Evolutionary conservation across 371 early-diverging fungal genomes (phyloP), one percentile per base, ranked within the genome.

Genomic region (Lichtheimia ornata): DNA sequence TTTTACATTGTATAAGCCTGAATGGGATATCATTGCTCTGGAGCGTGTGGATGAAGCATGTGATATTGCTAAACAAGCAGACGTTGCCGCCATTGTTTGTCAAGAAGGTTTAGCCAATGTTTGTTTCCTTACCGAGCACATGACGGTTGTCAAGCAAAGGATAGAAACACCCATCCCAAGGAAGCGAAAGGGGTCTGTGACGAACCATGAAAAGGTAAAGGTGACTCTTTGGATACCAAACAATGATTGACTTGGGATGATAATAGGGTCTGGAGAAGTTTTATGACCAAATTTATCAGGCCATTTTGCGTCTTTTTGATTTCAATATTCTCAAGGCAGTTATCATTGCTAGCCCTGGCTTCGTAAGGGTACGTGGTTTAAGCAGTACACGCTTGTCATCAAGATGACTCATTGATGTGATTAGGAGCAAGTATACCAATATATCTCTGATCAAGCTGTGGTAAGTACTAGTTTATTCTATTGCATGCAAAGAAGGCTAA

Each of bases 21-120:
- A 93, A 61, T 98, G 98, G 98, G 99, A 98, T 71, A 76, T 85
- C 5, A 94, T 98, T 55, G 83, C 93, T 24, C 76, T 97, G 51
- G 93, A 96, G 59, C 84, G 97, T 49, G 88, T 98, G 25, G 82
- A 90, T 20, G 89, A 89, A 63, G 91, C 95, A 5, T 96, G 96
- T 70, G 95, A 98, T 77, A 81, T 96, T 20, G 83, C 93, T 14
- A 90, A 90, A 58, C 89, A 91, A 64, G 97, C 98, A 4, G 98
- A 98, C 60, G 89, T 97, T 2, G 97, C 92, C 0, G 99, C 97
- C 4, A 86, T 98, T 17, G 93, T 97, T 2, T 86, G 96, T 66
- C 92, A 98, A 69, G 99, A 98, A 67, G 99, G 98, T 0, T 73
- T 98, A 25, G 97, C 99, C 7, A 94, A 95, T 55, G 61, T 98